Base-by-base conservation (phyloP, 331 rosid species). In the Quercus phellos region DNA sequence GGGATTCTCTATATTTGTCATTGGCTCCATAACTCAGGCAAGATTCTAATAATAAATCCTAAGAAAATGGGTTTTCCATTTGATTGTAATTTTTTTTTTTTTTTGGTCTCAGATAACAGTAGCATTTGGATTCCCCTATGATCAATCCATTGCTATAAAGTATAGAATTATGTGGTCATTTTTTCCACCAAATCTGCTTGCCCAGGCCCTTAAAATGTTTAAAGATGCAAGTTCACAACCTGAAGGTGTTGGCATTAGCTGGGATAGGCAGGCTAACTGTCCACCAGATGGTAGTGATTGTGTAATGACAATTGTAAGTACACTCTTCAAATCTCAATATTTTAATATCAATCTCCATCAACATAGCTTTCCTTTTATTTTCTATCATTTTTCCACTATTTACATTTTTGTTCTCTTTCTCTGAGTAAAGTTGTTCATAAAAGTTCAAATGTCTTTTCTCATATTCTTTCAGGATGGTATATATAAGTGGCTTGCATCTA, bases 131-230 rank as follows among this genome's bases (percentile, higher is more conserved):
- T 85, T 88, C 86, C 97, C 97, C 32, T 92, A 94, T 55, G 5
- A 3, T 0, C 0, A 32, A 0, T 0, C 21, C 77, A 9, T 68
- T 68, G 77, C 90, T 21, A 67, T 26, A 4, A 55, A 24, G 51
- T 3, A 66, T 59, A 88, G 84, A 74, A 4, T 22, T 53, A 2
- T 87, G 80, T 90, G 95, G 95, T 90, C 98, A 56, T 56, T 94
- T 34, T 92, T 90, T 87, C 97, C 98, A 1, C 98, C 98, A 21
- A 92, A 92, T 77, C 92, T 90, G 80, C 91, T 94, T 61, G 85
- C 97, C 69, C 42, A 87, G 84, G 97, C 88, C 72, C 75, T 94
- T 83, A 0, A 16, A 0, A 29, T 92, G 38, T 97, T 94, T 55
- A 74, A 88, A 34, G 42, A 54, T 1, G 97, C 92, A 26, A 88